Percentiles rank a stretch among this genome's conserved stretches.
These are phyloP conservation scores for Xylaria telfairii DNA, from an alignment of 495 filamentous ascomycete species.

Conservation along the genomic window DNA sequence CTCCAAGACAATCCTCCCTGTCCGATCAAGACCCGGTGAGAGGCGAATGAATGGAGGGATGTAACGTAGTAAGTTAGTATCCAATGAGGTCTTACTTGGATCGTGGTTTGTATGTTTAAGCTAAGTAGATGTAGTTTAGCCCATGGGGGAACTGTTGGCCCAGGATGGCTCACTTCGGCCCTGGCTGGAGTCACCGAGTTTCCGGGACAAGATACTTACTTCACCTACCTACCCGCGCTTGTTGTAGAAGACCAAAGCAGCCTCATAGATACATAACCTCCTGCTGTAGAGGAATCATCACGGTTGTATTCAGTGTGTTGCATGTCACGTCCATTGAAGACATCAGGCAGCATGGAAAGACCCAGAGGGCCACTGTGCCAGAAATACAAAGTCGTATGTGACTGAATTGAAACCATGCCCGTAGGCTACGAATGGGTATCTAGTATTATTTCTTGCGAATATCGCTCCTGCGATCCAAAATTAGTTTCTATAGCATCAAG, in stretches of 20 bases:
- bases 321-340: no score
- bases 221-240: not conserved
- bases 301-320: not conserved
- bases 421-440: slow-evolving; percentile 37
- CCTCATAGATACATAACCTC: not conserved
- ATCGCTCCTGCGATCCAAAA: slow-evolving; percentile 25
- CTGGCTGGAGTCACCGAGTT: not conserved
- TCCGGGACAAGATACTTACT: no score
- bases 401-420: slow-evolving; percentile 30
- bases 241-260: not conserved
- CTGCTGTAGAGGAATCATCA: not conserved
- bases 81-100: not conserved
- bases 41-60: not conserved
- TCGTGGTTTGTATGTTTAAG: not conserved
- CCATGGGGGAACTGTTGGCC: not conserved
- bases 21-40: not conserved
- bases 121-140: not conserved
- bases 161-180: not conserved
- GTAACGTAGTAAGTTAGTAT: slow-evolving; percentile 17
- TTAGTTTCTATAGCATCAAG: slow-evolving; percentile 25
- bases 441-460: slow-evolving; percentile 36
- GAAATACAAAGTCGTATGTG: slow-evolving; percentile 20
- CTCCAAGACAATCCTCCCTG: not conserved
- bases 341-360: not conserved
- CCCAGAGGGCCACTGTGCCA: slow-evolving; percentile 3